Base-by-base conservation (phyloP, 805 yeast species). In the Monosporozyma siamensis region DNA sequence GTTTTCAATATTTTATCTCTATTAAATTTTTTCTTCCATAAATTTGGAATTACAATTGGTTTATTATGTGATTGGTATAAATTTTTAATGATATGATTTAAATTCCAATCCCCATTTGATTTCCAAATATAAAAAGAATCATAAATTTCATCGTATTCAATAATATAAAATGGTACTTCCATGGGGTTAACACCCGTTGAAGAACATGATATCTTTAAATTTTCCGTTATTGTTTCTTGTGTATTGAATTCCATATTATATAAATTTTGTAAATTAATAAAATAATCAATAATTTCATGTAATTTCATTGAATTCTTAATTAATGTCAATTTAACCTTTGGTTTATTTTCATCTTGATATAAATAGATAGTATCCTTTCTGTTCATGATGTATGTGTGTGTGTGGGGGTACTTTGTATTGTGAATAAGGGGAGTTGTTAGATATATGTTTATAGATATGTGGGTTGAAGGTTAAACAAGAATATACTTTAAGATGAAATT, bases 141-240 rank as follows among this genome's bases (percentile, higher is more conserved):
- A 22, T 48, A 40, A 4, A 41, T 47, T 24, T 48, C 54, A 42
- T 58, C 54, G 30, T 47, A 59, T 30, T 58, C 63, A 6, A 59
- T 40, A 22, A 59, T 48, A 37, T 48, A 59, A 32, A 52, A 52
- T 3, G 60, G 62, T n/a, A 44, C 42, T 23, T 42, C 43, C 20
- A 44, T 42, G 22, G 37, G 40, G 5, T 44, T 40, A 22, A 38
- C 34, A 20, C 50, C 48, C 25, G 46, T 47, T 1, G 54, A 48
- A 12, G 37, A 43, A 37, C 56, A 51, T 15, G 38, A 38, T 26
- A 59, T 42, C 42, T 57, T 58, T 37, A 59, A 47, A 45, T 58
- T 59, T 17, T 53, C 57, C 4, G 64, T 57, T 18, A 57, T 55
- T 8, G 63, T 59, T 40, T 49, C 58, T 6, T 48, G 44, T 7